phyloP scores from a whole-genome alignment of 306 rosid species.

The Spatholobus suberectus region DNA sequence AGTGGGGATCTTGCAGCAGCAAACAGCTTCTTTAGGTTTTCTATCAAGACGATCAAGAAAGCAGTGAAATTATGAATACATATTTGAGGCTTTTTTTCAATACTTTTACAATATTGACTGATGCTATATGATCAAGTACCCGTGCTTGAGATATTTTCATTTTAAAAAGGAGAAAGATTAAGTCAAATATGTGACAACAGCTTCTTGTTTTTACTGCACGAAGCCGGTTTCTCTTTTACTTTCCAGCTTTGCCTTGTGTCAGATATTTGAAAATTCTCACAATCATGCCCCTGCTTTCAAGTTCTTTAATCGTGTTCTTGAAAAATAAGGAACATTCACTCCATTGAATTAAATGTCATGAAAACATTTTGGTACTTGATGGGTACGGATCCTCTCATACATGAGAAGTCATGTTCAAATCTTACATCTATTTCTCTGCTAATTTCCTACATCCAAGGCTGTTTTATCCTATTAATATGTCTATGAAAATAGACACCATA shows the following conservation, averaged over 20 bases:
- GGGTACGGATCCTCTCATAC: not conserved
- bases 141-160: too few species aligned
- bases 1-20: too few species aligned
- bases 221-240: not conserved
- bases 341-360: not conserved
- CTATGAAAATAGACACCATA: not conserved
- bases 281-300: not conserved
- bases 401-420: not conserved
- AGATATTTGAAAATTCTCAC: not conserved
- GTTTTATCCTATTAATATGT: not conserved
- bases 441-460: not conserved
- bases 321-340: not conserved
- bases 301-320: not conserved
- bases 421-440: not conserved
- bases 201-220: constrained; percentile 37
- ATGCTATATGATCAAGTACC: not conserved
- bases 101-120: constrained; percentile 27
- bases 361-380: not conserved
- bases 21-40: constrained; percentile 63
- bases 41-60: constrained; percentile 71
- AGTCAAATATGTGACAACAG: constrained; percentile 36
- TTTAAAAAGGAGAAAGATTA: not conserved
- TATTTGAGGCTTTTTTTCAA: constrained; percentile 3
- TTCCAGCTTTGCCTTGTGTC: not conserved
- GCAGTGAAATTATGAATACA: constrained; percentile 61